Evolutionary conservation across 1,284 basidiomycete genomes (phyloP), one percentile per base, ranked within the genome.

Genomic region (Malassezia nana): DNA sequence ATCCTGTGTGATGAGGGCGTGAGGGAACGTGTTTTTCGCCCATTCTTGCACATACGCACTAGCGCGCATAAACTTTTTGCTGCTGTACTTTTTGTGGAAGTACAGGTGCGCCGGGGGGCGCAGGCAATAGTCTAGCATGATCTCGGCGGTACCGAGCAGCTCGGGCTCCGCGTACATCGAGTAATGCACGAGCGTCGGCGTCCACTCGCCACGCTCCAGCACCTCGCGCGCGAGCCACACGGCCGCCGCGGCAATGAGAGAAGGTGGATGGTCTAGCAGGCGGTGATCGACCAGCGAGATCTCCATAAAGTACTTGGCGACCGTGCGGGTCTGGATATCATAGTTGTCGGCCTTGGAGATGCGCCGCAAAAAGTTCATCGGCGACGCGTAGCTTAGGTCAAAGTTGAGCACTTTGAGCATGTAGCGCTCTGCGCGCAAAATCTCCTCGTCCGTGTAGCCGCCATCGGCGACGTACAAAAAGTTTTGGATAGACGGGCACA

Each of bases 151-250:
- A 0, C 87, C 87, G 25, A 92, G 77, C 52, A 98, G 76, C 55
- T 84, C 84, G 46, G 82, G 83, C 76, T 95, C 87, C 8, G 84
- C 78, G 76, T 94, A 96, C 25, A 84, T 83, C 3, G 90, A 89
- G 75, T 91, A 96, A 75, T 95, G 89, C 1, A 87, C 86, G 60
- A 73, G 91, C 75, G 75, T 91, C 88, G 18, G 87, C 8, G 62
- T 65, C 92, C 90, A 95, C 74, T 83, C 81, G 49, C 87, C 84
- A 56, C 83, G 81, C 33, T 86, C 86, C 20, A 96, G 79, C 20
- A 89, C 83, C 46, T 90, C 74, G 28, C 91, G 79, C 0, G 88
- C 87, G n/a, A 95, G 78, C 89, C 89, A 96, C 65, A 90, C 84
- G 0, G 86, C 80, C 4, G 89, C 85, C 4, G 89, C 91, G 8